phyloP scores from a whole-genome alignment of 176 grass and related monocot genomes.

The Phoenix dactylifera region DNA sequence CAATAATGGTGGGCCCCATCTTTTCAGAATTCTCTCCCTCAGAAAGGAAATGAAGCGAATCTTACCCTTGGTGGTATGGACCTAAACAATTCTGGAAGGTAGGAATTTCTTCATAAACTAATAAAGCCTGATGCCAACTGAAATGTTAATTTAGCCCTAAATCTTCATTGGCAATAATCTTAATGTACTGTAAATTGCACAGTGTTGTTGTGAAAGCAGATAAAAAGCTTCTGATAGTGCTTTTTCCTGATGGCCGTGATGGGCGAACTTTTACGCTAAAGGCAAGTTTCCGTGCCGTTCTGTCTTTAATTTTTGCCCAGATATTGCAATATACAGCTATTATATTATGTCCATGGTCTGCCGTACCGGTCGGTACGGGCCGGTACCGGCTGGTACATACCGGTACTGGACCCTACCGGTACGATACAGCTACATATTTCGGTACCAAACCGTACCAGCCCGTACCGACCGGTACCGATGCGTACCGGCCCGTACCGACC shows the following conservation, averaged over 20 bases:
- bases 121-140: background rate
- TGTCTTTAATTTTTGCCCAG: conserved; percentile 6
- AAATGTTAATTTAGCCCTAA: conserved; percentile 10
- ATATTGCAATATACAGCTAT: no score
- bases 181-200: conserved; percentile 14
- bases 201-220: conserved; percentile 97
- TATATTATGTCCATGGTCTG: background rate
- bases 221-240: conserved; percentile 77
- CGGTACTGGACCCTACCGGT: no score
- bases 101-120: conserved; percentile 11
- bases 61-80: conserved; percentile 84
- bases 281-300: conserved; percentile 24
- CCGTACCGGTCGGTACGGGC: no score
- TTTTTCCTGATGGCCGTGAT: conserved; percentile 85
- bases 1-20: background rate
- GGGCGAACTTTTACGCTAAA: conserved; percentile 85
- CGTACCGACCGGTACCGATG: no score
- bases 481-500: no score
- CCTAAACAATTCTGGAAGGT: conserved; percentile 97
- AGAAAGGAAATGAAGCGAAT: conserved; percentile 67
- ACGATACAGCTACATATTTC: no score
- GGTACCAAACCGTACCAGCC: no score
- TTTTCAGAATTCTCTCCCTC: conserved; percentile 50
- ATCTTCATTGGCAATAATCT: conserved; percentile 25
- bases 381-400: no score